Base-by-base conservation (phyloP, 805 yeast species). In the Metschnikowia reukaufii region DNA sequence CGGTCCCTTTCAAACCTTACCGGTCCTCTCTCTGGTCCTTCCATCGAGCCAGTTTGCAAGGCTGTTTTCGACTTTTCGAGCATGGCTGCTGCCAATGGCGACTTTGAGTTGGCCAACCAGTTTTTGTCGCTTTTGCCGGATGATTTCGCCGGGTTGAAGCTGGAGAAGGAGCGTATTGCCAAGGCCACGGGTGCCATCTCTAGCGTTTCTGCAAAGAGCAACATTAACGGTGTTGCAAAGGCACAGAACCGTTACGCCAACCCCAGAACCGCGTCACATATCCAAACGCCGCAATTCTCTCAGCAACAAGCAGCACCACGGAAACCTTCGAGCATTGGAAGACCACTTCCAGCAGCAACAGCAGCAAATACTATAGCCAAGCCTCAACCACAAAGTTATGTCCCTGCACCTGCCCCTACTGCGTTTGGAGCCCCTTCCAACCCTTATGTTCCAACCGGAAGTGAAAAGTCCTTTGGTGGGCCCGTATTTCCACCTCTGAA, bases 21-120 rank as follows among this genome's bases (percentile, higher is more conserved):
- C 6, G 68, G 73, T 2, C 62, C 62, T 13, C 58, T 72, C 32
- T 55, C 72, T 1, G 72, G 77, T 9, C 72, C 77, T 16, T 70
- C 77, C 12, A 66, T 79, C 36, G 78, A 70, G 34, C 73, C 73
- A 1, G 68, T 83, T 43, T 78, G 83, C 56, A 73, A 74, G 32
- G 83, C 84, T 2, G 81, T 88, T 51, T 74, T 88, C 54, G 98
- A 94, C 66, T 94, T 86, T 65, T 83, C 95, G 38, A 83, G 81
- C 54, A 72, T 86, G 49, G 82, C 90, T 47, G 85, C 96, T 4
- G 82, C 89, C 21, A 82, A 77, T 60, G 98, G 97, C 21, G 82
- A 87, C 53, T 83, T 88, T 57, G 95, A 85, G 8, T 71, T 92
- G 55, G 97, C 98, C 1, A 77, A 73, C 48, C 79, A 76, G 54